Evolutionary conservation across 306 rosid genomes (phyloP), one percentile per base, ranked within the genome.

Genomic region (Albizia julibrissin): DNA sequence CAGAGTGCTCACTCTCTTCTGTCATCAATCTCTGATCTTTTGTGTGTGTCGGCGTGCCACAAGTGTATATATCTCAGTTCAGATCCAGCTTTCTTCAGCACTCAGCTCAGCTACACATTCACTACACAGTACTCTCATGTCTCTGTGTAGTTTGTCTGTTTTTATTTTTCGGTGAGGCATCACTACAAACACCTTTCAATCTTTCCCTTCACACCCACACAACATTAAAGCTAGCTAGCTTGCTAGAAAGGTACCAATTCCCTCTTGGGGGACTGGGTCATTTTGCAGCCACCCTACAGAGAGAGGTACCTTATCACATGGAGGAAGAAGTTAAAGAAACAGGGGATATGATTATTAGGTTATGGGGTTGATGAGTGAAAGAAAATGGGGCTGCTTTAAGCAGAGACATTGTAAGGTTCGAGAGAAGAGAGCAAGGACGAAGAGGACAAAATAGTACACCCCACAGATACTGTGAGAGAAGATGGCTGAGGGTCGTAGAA

Each of bases 1-100:
- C 65, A 78, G 91, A 88, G 97, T 92, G 97, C 98, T 91, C 96
- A 89, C 98, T 92, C 98, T 94, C 98, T 94, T 92, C 98, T 94
- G 98, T 94, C 98, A 94, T 81, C 80, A 59, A 72, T 81, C 85
- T 64, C 74, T 39, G 8, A n/a, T n/a, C n/a, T n/a, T n/a, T n/a
- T 43, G 1, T 14, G 67, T 77, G 77, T 84, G 39, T 34, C 10
- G 21, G 6, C 21, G 67, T 71, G 39, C 2, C 2, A 37, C 40
- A 37, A 37, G 40, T 37, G 8, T 37, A 3, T 18, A 47, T 47
- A 14, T 47, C 16, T 56, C 62, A 56, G n/a, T 26, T 56, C 62
- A 56, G 62, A 56, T 56, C 62, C 26, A 56, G 64, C 49, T n/a
- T 66, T 56, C 44, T 49, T 6, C 78, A 19, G 10, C 83, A 40